A percentile compares a stretch with the other conserved stretches of the same genome.
These are phyloP conservation scores for Metarhizium guizhouense DNA, from an alignment of 2,329 filamentous ascomycete species.

Conservation along the genomic window DNA sequence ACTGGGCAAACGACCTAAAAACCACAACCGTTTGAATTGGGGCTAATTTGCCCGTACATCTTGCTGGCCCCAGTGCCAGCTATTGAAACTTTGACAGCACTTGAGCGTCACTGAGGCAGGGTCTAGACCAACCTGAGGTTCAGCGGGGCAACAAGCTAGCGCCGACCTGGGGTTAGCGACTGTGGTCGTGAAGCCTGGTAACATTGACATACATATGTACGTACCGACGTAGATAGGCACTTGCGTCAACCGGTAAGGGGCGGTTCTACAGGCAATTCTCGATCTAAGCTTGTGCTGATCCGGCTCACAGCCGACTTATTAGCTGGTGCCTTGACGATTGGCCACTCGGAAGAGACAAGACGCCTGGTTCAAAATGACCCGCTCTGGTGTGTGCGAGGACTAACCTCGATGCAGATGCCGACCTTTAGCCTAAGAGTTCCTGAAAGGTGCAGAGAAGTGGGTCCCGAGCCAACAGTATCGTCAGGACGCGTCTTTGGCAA, in stretches of 20 bases:
- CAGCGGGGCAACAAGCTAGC: slow-evolving; percentile 1
- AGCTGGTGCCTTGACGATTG: no score
- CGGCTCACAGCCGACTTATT: not conserved
- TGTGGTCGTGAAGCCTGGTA: no score
- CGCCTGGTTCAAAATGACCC: no score
- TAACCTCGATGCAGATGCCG: not conserved
- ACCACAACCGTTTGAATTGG: not conserved
- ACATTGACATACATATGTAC: no score
- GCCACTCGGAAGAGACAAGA: no score
- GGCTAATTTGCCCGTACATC: not conserved
- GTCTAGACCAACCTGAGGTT: slow-evolving; percentile 2
- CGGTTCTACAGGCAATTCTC: not conserved
- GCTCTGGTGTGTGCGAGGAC: no score
- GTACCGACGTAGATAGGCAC: no score
- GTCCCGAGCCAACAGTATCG: not conserved
- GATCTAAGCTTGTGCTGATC: not conserved
- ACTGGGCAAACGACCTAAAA: no score
- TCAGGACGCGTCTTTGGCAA: not conserved
- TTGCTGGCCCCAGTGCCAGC: not conserved
- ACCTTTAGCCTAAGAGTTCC: not conserved
- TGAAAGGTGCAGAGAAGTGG: not conserved
- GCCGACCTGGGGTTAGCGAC: no score
- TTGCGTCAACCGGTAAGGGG: no score
- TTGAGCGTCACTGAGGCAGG: not conserved
- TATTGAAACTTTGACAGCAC: not conserved